These are phyloP conservation scores for Pseudogymnoascus sp. DNA, from an alignment of 2,329 filamentous ascomycete genomes.

Conservation along the genomic window DNA sequence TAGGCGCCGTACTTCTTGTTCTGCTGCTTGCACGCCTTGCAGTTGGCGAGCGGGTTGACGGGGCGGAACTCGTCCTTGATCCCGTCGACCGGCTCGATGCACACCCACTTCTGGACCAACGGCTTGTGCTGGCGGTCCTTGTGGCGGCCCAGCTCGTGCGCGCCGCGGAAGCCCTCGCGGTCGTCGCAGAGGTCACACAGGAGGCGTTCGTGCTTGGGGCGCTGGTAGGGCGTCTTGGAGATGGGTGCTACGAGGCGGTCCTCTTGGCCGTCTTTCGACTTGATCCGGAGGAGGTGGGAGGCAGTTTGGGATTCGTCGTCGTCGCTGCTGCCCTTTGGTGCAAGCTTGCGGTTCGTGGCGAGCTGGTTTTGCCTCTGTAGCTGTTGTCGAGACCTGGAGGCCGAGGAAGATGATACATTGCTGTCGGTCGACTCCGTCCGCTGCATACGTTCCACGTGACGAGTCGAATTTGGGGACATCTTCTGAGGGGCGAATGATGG, in stretches of 20 bases:
- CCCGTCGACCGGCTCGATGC: conserved; percentile 42
- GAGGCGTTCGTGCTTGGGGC: conserved; percentile 44
- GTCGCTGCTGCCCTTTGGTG: conserved; percentile 24
- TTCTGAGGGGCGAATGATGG: no score
- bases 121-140: conserved; percentile 55
- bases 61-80: conserved; percentile 38
- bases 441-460: conserved; percentile 25
- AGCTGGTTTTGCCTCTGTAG: conserved; percentile 23
- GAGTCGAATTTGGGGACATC: conserved; percentile 15
- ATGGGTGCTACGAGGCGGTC: conserved; percentile 24
- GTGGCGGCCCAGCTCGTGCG: conserved; percentile 74
- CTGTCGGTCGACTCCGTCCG: conserved; percentile 27
- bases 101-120: conserved; percentile 48
- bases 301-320: conserved; percentile 11
- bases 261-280: conserved; percentile 25
- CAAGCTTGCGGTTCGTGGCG: conserved; percentile 23
- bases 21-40: conserved; percentile 72
- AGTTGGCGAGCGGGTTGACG: conserved; percentile 62
- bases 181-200: conserved; percentile 72
- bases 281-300: conserved; percentile 14
- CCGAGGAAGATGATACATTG: conserved; percentile 23
- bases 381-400: conserved; percentile 25
- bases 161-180: conserved; percentile 80
- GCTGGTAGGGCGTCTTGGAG: conserved; percentile 27
- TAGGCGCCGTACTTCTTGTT: conserved; percentile 90